phyloP scores from a whole-genome alignment of 257 asterid genomes.

The Solanum clarkiae region DNA sequence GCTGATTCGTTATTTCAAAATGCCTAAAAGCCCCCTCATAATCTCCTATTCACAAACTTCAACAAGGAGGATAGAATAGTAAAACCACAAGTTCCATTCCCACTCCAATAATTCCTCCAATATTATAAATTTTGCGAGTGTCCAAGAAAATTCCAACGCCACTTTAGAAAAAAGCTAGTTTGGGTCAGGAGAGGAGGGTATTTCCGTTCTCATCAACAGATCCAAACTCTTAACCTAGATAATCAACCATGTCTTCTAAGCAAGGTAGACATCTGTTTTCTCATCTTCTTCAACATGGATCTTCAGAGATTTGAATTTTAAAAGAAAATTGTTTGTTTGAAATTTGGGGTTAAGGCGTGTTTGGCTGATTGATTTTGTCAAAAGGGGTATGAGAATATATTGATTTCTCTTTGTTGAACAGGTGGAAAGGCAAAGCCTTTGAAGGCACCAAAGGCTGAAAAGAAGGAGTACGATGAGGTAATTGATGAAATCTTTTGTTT shows the following conservation, averaged over 20 bases:
- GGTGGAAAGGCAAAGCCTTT: conserved; percentile 2
- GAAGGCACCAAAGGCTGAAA: neutral
- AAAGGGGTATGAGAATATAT: neutral
- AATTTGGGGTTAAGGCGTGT: neutral
- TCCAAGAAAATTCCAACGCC: neutral
- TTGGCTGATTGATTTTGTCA: neutral
- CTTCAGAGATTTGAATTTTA: neutral
- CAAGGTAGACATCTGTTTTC: neutral
- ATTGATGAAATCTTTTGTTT: neutral
- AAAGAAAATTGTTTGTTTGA: neutral
- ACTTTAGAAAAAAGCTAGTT: neutral
- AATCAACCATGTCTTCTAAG: neutral
- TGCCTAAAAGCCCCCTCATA: neutral
- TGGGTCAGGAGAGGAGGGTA: neutral
- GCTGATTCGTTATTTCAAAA: neutral
- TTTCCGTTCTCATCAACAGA: neutral
- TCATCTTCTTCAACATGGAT: neutral
- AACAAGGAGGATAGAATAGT: neutral
- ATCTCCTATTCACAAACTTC: neutral
- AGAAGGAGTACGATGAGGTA: neutral
- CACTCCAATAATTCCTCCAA: neutral
- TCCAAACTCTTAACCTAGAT: neutral
- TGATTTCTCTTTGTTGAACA: neutral
- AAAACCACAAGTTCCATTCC: neutral
- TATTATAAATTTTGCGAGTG: neutral